Evolutionary conservation across 495 filamentous ascomycete genomes (phyloP).

Genomic region (Annulohypoxylon stygium): DNA sequence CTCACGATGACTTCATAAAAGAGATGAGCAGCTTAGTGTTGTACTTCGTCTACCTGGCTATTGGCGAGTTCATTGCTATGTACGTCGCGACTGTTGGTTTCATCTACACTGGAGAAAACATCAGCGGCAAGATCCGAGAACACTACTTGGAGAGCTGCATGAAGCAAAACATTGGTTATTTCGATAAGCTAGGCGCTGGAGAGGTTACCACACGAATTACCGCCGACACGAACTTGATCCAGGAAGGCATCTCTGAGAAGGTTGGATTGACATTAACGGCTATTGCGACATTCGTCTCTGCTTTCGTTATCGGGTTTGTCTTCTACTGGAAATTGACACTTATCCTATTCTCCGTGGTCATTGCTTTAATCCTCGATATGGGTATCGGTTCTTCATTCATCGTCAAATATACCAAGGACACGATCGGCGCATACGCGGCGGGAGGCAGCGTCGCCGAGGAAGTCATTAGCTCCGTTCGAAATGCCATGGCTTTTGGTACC

Average conservation of each 20-base stretch:
- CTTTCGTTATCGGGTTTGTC: conserved; percentile 89
- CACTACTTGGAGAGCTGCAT: conserved; percentile 86
- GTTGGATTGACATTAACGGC: conserved; percentile 80
- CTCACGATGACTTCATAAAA: conserved; percentile 67
- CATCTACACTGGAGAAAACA: conserved; percentile 93
- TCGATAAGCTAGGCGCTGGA: conserved; percentile 90
- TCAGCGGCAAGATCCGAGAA: conserved; percentile 85
- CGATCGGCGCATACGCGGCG: conserved; percentile 80
- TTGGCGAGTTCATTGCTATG: conserved; percentile 84
- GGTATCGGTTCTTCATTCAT: conserved; percentile 78
- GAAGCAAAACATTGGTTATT: conserved; percentile 92
- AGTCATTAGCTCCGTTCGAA: conserved; percentile 92
- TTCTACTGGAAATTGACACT: conserved; percentile 88
- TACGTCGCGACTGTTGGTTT: conserved; percentile 89
- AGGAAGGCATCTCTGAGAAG: conserved; percentile 91
- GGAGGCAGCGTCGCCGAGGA: conserved; percentile 94
- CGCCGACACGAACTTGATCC: conserved; percentile 87
- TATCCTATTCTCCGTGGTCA: conserved; percentile 81
- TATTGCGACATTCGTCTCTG: conserved; percentile 82
- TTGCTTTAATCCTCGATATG: conserved; percentile 81
- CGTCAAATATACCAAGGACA: conserved; percentile 80
- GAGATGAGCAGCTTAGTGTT: conserved; percentile 76
- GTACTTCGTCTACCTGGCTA: conserved; percentile 91
- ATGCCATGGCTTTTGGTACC: conserved; percentile 92
- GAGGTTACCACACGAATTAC: conserved; percentile 95